Percentiles rank a stretch among this genome's conserved stretches.
Evolutionary conservation across 352 stramenopile species (phyloP).

Genomic region (Globisporangium cederbergense): DNA sequence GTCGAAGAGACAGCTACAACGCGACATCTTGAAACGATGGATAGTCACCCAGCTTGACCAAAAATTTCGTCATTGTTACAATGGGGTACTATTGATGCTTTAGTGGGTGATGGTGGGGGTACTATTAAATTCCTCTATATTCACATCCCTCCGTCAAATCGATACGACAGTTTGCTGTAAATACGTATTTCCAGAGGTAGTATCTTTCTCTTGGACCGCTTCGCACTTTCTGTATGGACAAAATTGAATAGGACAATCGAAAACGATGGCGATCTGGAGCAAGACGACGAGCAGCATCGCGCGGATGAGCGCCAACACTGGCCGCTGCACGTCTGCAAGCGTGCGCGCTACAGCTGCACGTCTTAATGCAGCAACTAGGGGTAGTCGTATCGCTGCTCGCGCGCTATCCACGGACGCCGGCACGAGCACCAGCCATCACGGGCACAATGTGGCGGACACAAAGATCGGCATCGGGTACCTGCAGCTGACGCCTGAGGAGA

Average conservation of each 20-base stretch:
- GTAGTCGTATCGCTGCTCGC: background rate
- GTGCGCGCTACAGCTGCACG: background rate
- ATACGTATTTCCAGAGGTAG: background rate
- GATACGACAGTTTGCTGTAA: slow-evolving; percentile 6
- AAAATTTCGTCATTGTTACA: background rate
- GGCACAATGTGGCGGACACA: slow-evolving; percentile 45
- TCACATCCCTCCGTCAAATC: background rate
- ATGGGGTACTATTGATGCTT: slow-evolving; percentile 3
- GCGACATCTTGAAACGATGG: too few species aligned
- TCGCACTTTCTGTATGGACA: background rate
- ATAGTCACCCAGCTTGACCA: background rate
- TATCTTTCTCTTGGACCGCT: background rate
- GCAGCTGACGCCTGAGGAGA: slow-evolving; percentile 58
- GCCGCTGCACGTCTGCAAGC: too few species aligned
- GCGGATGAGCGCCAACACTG: background rate
- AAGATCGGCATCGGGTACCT: slow-evolving; percentile 69
- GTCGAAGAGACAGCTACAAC: too few species aligned
- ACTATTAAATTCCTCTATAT: background rate
- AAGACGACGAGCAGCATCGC: background rate
- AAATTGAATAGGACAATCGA: slow-evolving; percentile 1
- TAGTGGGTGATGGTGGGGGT: background rate
- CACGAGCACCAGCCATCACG: slow-evolving; percentile 28
- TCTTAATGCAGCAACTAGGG: background rate
- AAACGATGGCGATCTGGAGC: slow-evolving; percentile 3
- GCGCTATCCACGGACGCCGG: slow-evolving; percentile 15